Evolutionary conservation across 306 rosid species (phyloP).

Genomic region (Prosopis cineraria): DNA sequence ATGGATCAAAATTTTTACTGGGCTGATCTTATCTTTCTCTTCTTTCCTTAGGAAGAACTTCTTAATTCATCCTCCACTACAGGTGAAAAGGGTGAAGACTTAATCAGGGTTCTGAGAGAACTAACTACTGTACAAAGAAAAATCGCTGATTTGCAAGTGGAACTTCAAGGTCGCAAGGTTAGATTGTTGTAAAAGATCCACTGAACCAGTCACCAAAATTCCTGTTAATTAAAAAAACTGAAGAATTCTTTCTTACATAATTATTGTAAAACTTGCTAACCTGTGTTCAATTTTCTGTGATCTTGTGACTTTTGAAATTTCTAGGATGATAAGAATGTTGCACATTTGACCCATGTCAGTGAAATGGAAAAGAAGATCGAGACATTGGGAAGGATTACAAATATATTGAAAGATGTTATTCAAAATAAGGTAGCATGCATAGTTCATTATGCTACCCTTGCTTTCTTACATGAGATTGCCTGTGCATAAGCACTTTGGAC

Average conservation of each 20-base stretch:
- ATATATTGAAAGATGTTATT: slow-evolving; percentile 87
- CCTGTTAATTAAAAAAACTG: background rate
- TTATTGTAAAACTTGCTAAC: background rate
- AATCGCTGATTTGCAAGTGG: slow-evolving; percentile 93
- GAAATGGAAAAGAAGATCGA: slow-evolving; percentile 96
- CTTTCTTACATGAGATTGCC: slow-evolving; percentile 9
- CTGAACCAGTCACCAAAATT: background rate
- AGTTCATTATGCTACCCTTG: background rate
- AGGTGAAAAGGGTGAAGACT: slow-evolving; percentile 79
- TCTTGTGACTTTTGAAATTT: slow-evolving; percentile 23
- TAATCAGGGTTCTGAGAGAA: slow-evolving; percentile 81
- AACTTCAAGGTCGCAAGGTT: slow-evolving; percentile 98
- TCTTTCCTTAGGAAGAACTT: slow-evolving; percentile 61
- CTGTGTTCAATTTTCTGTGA: slow-evolving; percentile 24
- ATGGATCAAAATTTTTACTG: background rate
- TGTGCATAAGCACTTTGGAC: background rate
- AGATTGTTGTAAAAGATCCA: slow-evolving; percentile 13
- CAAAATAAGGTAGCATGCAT: slow-evolving; percentile 81
- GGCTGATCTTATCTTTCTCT: background rate
- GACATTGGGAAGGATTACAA: slow-evolving; percentile 79
- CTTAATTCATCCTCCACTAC: slow-evolving; percentile 52
- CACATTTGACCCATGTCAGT: slow-evolving; percentile 89
- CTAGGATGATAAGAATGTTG: slow-evolving; percentile 94
- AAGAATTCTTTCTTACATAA: background rate
- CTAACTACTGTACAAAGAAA: slow-evolving; percentile 83